A percentile compares a stretch with the other conserved stretches of the same genome.
Conservation (phyloP, 768 basidiomycete species). For the Psilocybe sp. region DNA sequence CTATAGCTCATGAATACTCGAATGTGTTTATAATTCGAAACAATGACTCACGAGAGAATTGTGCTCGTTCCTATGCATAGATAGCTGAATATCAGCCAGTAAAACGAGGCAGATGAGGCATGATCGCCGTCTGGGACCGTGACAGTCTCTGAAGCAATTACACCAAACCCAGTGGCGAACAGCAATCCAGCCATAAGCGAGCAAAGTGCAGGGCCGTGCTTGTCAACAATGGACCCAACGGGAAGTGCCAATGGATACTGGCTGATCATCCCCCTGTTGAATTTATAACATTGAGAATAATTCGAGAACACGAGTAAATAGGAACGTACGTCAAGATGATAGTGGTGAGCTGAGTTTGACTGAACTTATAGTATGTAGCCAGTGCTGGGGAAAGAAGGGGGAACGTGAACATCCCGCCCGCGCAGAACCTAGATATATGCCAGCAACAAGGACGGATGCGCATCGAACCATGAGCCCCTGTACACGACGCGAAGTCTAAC, state of each 20-base stretch:
- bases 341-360: constrained; percentile 76
- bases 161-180: constrained; percentile 58
- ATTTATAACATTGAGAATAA: not conserved
- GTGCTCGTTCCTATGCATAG: constrained; percentile 65
- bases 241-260: constrained; percentile 77
- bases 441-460: too few species aligned
- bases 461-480: too few species aligned
- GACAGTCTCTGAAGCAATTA: constrained; percentile 59
- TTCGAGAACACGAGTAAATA: constrained; percentile 3
- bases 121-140: constrained; percentile 36
- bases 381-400: constrained; percentile 69
- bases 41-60: constrained; percentile 61
- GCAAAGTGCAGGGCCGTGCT: constrained; percentile 63
- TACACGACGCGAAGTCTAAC: too few species aligned
- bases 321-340: constrained; percentile 68
- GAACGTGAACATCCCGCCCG: constrained; percentile 80
- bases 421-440: constrained; percentile 49
- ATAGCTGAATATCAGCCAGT: constrained; percentile 49
- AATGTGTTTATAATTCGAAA: not conserved
- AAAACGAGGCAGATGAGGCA: constrained; percentile 44
- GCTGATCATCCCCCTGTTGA: constrained; percentile 69
- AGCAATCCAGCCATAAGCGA: constrained; percentile 60
- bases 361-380: constrained; percentile 55
- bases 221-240: constrained; percentile 68
- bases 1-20: constrained; percentile 17